Evolutionary conservation across 371 early-diverging fungal species (phyloP).

Genomic region (Blastocladiella emersonii): DNA sequence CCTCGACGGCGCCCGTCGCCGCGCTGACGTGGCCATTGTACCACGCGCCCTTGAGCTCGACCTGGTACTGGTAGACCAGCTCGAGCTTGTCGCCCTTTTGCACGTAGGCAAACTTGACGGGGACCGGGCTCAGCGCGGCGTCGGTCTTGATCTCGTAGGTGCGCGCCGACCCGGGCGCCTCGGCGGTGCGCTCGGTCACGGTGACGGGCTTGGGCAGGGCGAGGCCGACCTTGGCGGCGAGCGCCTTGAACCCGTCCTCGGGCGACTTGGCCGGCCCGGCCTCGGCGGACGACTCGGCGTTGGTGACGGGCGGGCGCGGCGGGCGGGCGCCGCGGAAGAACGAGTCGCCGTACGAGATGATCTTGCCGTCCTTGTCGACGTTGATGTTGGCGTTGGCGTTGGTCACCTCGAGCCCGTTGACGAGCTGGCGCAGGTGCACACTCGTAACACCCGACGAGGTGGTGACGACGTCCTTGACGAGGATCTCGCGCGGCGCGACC

Average conservation of each 20-base stretch:
- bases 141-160: background rate
- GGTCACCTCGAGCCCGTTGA: constrained; percentile 56
- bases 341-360: constrained; percentile 59
- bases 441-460: background rate
- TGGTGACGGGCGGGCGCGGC: background rate
- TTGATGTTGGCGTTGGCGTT: constrained; percentile 35
- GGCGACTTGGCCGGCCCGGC: background rate
- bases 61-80: background rate
- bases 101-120: background rate
- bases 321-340: constrained; percentile 29
- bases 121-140: background rate
- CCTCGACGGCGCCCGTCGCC: constrained; percentile 47
- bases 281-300: background rate
- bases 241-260: background rate
- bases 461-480: background rate
- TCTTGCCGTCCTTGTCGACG: constrained; percentile 30
- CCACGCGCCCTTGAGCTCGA: constrained; percentile 70
- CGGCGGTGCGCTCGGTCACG: background rate
- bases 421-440: constrained; percentile 57
- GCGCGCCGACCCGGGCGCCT: background rate
- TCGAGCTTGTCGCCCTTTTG: background rate
- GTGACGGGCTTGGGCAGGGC: background rate
- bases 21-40: constrained; percentile 73
- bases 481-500: background rate
- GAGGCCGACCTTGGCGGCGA: background rate